Conservation (phyloP, 2,329 filamentous ascomycete species). For the Tolypocladium cylindrosporum region DNA sequence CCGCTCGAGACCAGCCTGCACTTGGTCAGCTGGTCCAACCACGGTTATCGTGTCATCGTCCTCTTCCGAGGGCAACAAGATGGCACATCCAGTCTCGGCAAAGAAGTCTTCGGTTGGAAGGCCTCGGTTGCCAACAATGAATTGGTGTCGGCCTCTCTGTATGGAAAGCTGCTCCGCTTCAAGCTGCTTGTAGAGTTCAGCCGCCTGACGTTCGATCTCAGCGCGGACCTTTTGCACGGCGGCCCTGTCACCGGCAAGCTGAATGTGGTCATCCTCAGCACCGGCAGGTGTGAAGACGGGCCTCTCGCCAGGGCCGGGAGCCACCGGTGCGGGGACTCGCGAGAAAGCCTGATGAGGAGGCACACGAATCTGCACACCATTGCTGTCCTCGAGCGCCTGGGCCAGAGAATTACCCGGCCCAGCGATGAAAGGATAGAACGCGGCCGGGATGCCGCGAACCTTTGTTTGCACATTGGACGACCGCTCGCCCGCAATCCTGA, state of each 20-base stretch:
- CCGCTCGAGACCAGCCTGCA: slow-evolving; percentile 67
- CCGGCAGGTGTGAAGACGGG: slow-evolving; percentile 62
- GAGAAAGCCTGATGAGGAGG: slow-evolving; percentile 73
- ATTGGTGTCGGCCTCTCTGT: slow-evolving; percentile 82
- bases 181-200: slow-evolving; percentile 66
- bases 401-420: slow-evolving; percentile 63
- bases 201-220: slow-evolving; percentile 69
- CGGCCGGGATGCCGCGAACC: slow-evolving; percentile 73
- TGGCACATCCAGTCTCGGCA: slow-evolving; percentile 78
- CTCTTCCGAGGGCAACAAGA: slow-evolving; percentile 68
- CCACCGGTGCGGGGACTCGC: slow-evolving; percentile 56
- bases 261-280: slow-evolving; percentile 64
- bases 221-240: slow-evolving; percentile 72
- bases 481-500: slow-evolving; percentile 79
- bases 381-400: slow-evolving; percentile 62
- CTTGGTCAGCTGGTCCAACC: slow-evolving; percentile 65
- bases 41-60: slow-evolving; percentile 80
- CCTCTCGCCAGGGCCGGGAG: slow-evolving; percentile 50
- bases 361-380: slow-evolving; percentile 71
- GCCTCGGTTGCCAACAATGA: slow-evolving; percentile 81
- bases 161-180: slow-evolving; percentile 72
- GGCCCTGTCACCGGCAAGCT: slow-evolving; percentile 73
- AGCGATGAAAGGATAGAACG: slow-evolving; percentile 93
- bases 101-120: slow-evolving; percentile 79
- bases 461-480: slow-evolving; percentile 73